Base-by-base conservation (phyloP, 2,329 filamentous ascomycete species). In the Furcasterigmium sp. region DNA sequence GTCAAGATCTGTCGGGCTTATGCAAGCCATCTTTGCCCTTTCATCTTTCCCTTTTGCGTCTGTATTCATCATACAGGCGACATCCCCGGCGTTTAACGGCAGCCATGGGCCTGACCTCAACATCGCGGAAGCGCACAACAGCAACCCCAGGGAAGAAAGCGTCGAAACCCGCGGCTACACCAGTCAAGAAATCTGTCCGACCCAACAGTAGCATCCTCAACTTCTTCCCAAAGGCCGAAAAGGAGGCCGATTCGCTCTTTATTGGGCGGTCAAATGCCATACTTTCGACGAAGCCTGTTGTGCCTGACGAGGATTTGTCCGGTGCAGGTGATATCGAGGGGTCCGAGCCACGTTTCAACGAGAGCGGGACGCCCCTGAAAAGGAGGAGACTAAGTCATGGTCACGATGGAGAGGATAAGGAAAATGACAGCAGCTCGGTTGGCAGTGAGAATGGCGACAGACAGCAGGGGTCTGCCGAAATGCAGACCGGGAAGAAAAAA, bases 221-320 rank as follows among this genome's bases (percentile, higher is more conserved):
- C 49, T 90, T 88, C 60, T 90, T 90, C 58, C 82, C 85, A 55
- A 89, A 87, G 56, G 71, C 78, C 0, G 75, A 79, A 30, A 75
- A 76, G 41, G 67, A 75, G 44, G 73, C 84, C 48, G 68, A 81
- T 44, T 68, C 71, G 17, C 71, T 85, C 9, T 85, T 87, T 51
- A 60, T 72, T 0, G 63, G 59, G n/a, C 2, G 43, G 49, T 19
- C n/a, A n/a, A 42, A 43, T 17, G 32, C 32, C 36, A 10, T 38
- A 5, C 20, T 15, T 9, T 8, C 15, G 32, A 32, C 15, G 44
- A 42, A 46, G 15, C 35, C 41, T 15, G 29, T 43, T 10, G 43
- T 41, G 4, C 44, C 46, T 35, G 35, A 44, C 26, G 36, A 34
- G 6, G 38, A 46, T 11, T 20, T 39, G 8, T 46, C 11, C 11